A percentile compares a stretch with the other conserved stretches of the same genome.
phyloP scores from a whole-genome alignment of 73 alveolate species.

The Blepharisma japonicum region DNA sequence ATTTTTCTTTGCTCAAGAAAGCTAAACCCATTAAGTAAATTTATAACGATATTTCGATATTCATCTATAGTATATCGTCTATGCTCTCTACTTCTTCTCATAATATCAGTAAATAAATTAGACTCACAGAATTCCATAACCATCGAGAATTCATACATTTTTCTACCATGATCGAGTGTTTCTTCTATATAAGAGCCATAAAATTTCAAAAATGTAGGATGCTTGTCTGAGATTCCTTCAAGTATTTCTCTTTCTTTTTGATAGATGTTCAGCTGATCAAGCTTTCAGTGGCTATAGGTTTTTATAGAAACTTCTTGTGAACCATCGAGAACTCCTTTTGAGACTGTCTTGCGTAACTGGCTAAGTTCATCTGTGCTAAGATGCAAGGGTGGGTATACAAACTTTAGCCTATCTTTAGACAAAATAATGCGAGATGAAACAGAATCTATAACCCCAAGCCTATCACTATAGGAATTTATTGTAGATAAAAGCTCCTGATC shows the following conservation, averaged over 20 bases:
- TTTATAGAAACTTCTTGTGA: no score
- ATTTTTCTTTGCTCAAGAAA: background rate
- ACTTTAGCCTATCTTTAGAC: no score
- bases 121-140: conserved; percentile 6
- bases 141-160: background rate
- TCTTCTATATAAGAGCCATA: conserved; percentile 22
- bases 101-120: background rate
- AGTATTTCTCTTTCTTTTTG: background rate
- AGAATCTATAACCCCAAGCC: no score
- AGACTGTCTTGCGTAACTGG: no score
- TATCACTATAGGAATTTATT: no score
- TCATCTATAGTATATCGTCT: no score
- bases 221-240: background rate
- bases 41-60: background rate
- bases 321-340: no score
- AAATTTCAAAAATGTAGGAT: background rate
- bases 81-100: background rate
- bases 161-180: background rate
- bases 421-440: no score
- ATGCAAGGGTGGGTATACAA: no score
- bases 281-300: no score
- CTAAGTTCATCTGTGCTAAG: no score
- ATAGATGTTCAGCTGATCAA: background rate
- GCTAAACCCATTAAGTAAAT: background rate
- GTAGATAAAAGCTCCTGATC: no score